Base-by-base conservation (phyloP, 306 rosid species). In the Dryas drummondii region DNA sequence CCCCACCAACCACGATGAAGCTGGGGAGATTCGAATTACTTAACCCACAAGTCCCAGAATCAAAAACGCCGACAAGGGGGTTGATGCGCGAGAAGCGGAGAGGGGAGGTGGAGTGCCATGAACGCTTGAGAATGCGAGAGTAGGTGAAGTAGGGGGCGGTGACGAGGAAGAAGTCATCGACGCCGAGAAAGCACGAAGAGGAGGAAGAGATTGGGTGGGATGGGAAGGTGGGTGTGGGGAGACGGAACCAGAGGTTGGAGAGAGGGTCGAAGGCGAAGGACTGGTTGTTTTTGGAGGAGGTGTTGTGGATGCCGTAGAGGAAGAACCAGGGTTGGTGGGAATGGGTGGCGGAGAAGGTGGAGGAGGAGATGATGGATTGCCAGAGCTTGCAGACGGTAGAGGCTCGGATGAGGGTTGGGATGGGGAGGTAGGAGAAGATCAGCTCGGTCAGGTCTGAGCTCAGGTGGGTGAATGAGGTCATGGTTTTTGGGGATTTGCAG, bases 221-320 rank as follows among this genome's bases (percentile, higher is more conserved):
- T 16, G 77, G 71, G 81, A 79, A 57, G n/a, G 75, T 58, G 46
- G 53, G 66, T 19, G 84, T 63, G 1, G 97, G 97, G 53, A 88
- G 88, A 62, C 77, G 80, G 78, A 93, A 80, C 98, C 96, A 91
- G 14, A 74, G 79, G 27, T 87, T 58, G 58, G 96, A 88, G 46
- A 87, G 22, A 3, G 96, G 97, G 65, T 91, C 98, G 61, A 89
- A 93, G 69, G 96, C 93, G 44, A 93, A 91, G 57, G 91, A 86
- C 71, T 91, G 97, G 67, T 93, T 83, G 84, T 86, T 88, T 60
- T 88, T 89, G 42, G 92, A 85, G 60, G 96, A 82, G 66, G 89
- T 88, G 82, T 91, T 93, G 78, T 93, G 96, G 87, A 93, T 80
- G 32, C 91, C 96, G 40, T 85, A 82, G 72, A 93, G 97, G 82